These are phyloP conservation scores for Xylaria scruposa DNA, from an alignment of 495 filamentous ascomycete genomes.

Conservation along the genomic window DNA sequence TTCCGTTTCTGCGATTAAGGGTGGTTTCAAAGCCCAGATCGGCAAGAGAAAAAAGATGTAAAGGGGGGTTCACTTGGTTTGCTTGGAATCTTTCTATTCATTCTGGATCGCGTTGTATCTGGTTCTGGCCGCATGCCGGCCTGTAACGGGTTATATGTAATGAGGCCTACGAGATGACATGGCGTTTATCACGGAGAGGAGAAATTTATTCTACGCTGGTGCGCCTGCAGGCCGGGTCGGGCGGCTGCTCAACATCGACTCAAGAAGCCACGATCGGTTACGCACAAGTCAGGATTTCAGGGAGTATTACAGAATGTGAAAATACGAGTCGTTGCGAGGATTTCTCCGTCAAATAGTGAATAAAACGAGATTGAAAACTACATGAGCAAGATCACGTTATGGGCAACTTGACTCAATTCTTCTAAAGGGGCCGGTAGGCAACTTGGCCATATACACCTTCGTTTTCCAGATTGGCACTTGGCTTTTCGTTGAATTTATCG, in stretches of 20 bases:
- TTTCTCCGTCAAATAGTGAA: neutral
- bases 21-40: constrained; percentile 97
- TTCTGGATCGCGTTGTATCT: constrained; percentile 20
- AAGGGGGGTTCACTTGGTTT: neutral
- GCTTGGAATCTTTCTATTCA: constrained; percentile 14
- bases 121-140: constrained; percentile 14
- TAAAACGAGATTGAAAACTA: constrained; percentile 1
- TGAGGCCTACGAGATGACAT: constrained; percentile 19
- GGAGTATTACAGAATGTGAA: neutral
- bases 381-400: neutral
- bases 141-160: constrained; percentile 17
- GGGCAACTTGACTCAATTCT: neutral
- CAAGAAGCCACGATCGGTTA: neutral
- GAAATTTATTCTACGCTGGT: neutral
- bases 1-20: constrained; percentile 97
- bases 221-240: neutral
- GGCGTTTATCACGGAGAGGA: constrained; percentile 8
- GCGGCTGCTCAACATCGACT: neutral
- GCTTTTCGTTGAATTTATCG: too few species aligned
- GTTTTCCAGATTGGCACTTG: too few species aligned
- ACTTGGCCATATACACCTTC: too few species aligned
- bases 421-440: too few species aligned
- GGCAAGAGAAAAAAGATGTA: constrained; percentile 83
- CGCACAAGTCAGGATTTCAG: neutral
- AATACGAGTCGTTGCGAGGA: neutral